phyloP scores from a whole-genome alignment of 2,329 filamentous ascomycete genomes.

The Cladophialophora bantiana region DNA sequence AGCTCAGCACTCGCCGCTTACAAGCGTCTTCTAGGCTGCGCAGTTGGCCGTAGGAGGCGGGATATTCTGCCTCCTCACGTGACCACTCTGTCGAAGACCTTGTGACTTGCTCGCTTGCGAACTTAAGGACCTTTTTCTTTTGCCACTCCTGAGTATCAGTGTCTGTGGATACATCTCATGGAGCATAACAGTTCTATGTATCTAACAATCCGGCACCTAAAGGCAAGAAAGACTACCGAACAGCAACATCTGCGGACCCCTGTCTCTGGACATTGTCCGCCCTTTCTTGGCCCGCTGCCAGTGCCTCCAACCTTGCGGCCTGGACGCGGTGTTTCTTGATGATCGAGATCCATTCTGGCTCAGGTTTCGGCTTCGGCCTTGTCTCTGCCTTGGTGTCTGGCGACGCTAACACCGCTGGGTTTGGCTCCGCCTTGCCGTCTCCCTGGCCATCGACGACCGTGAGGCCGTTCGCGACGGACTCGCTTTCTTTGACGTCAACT shows the following conservation, averaged over 20 bases:
- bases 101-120: too few species aligned
- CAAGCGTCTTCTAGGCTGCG: too few species aligned
- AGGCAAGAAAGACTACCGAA: background rate
- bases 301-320: constrained; percentile 39
- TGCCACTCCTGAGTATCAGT: too few species aligned
- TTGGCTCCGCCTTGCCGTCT: constrained; percentile 70
- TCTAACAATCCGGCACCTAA: too few species aligned
- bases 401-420: background rate
- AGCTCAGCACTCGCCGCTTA: background rate
- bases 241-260: constrained; percentile 3
- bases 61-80: too few species aligned
- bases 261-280: constrained; percentile 4
- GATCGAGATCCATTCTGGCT: constrained; percentile 40
- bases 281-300: constrained; percentile 38
- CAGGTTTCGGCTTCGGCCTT: constrained; percentile 46
- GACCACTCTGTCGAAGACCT: too few species aligned
- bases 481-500: constrained; percentile 45
- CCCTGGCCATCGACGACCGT: constrained; percentile 76
- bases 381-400: background rate
- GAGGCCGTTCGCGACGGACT: constrained; percentile 37
- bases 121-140: too few species aligned
- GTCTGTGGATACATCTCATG: background rate
- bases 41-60: too few species aligned
- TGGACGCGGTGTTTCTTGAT: constrained; percentile 42
- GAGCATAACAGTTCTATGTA: too few species aligned